Base-by-base conservation (phyloP, 441 rosid species). In the Viola pubescens region DNA sequence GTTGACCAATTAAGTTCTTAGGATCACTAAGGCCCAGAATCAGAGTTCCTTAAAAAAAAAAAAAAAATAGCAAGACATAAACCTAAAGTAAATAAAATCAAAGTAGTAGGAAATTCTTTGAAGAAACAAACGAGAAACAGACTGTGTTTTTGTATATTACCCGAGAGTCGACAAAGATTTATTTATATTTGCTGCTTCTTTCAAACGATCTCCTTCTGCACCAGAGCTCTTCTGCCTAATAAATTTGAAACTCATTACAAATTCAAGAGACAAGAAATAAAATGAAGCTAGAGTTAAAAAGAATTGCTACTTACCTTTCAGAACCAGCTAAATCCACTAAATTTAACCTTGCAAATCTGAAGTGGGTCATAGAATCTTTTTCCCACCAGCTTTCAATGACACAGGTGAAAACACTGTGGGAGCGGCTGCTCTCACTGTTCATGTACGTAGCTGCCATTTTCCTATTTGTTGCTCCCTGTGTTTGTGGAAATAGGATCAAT, bases 371-470 rank as follows among this genome's bases (percentile, higher is more conserved):
- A 59, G 95, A 85, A 74, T 87, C 97, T 71, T 74, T 87, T 73
- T 89, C 97, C 98, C 98, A 85, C 39, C 66, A 75, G 77, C 98
- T 87, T 73, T 91, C 97, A 58, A 91, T 80, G 58, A 82, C 85
- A 73, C 98, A 91, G 48, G 97, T 87, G 76, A 91, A 91, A 62
- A 91, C 98, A 67, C 97, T 89, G 66, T 91, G 98, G 54, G 98
- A 91, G 64, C 98, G 82, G 72, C 98, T 91, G 77, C 98, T 91
- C 76, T 91, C 98, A 54, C 97, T 84, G 73, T 89, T 91, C 98
- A 91, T 91, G 64, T 71, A 68, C 37, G 98, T 91, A 64, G 97
- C 94, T 16, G 97, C 94, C 48, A 89, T 82, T 81, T 87, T 89
- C 75, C 97, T 79, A 63, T 89, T 89, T 60, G 85, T 83, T 65